Evolutionary conservation across 2,329 filamentous ascomycete genomes (phyloP).

Genomic region (Trichoderma gracile): DNA sequence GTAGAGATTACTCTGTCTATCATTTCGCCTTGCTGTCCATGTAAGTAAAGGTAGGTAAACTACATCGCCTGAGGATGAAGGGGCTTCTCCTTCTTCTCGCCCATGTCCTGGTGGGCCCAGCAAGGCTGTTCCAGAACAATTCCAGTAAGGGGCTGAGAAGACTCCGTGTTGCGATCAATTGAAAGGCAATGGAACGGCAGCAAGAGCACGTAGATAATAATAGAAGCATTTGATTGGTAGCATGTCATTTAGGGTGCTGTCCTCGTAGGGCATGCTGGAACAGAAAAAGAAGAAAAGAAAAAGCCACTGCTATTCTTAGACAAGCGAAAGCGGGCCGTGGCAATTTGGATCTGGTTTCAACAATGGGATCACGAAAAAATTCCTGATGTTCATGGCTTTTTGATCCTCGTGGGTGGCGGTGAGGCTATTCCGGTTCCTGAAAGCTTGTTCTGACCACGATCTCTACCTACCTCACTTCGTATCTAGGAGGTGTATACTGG

Average conservation of each 20-base stretch:
- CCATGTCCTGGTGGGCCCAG: neutral
- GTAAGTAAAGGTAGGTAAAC: neutral
- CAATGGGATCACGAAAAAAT: neutral
- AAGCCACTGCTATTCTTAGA: slow-evolving; percentile 2
- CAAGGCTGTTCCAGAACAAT: neutral
- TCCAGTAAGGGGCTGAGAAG: slow-evolving; percentile 5
- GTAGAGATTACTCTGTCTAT: too few species aligned
- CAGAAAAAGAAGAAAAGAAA: neutral
- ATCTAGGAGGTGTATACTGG: neutral
- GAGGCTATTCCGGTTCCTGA: slow-evolving; percentile 16
- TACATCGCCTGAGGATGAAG: slow-evolving; percentile 6
- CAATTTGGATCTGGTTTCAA: neutral
- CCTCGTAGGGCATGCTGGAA: neutral
- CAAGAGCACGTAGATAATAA: neutral
- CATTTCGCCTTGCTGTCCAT: neutral
- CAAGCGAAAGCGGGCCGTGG: slow-evolving; percentile 4
- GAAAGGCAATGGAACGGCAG: neutral
- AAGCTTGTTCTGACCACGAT: neutral
- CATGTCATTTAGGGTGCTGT: neutral
- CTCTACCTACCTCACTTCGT: neutral
- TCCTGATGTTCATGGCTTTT: neutral
- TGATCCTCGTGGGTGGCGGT: neutral
- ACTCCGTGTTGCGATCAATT: neutral
- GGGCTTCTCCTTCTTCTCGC: neutral
- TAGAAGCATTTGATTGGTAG: neutral